These are phyloP conservation scores for Blepharisma stoltei DNA, from an alignment of 73 alveolate species.

Conservation along the genomic window DNA sequence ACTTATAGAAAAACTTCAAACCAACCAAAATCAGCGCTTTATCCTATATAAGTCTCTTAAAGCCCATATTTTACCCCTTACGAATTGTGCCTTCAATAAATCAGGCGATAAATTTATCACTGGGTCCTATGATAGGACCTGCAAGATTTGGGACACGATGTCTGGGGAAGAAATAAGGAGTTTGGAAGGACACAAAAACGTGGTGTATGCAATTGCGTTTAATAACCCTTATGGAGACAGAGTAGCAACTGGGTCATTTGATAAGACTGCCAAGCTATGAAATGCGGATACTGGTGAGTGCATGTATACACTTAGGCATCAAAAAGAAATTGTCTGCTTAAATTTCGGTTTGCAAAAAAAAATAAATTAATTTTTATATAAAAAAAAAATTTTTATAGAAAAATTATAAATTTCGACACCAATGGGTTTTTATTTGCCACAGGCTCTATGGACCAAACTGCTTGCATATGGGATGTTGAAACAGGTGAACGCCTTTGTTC, in stretches of 20 bases:
- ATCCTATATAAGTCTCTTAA: conserved; percentile 85
- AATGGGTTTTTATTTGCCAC: conserved; percentile 75
- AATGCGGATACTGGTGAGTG: conserved; percentile 98
- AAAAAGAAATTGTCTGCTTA: conserved; percentile 97
- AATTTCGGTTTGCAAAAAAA: too few relatives aligned
- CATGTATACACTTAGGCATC: conserved; percentile 90
- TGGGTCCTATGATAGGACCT: conserved; percentile 99
- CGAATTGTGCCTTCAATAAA: conserved; percentile 99
- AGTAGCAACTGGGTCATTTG: conserved; percentile 40
- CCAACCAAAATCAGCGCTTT: conserved; percentile 61
- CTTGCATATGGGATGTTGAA: conserved; percentile 91
- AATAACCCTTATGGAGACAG: conserved; percentile 97
- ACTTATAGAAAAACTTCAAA: conserved; percentile 28
- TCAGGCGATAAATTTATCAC: conserved; percentile 45
- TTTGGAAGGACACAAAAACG: conserved; percentile 98
- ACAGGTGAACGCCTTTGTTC: conserved; percentile 49
- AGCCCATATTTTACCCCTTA: conserved; percentile 98
- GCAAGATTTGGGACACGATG: conserved; percentile 99
- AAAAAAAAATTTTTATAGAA: too few relatives aligned
- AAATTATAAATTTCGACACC: too few relatives aligned
- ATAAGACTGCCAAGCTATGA: conserved; percentile 90
- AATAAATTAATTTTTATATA: too few relatives aligned
- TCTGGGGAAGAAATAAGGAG: conserved; percentile 76
- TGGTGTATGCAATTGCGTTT: conserved; percentile 99
- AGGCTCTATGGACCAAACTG: conserved; percentile 98